phyloP scores from a whole-genome alignment of 2,329 filamentous ascomycete genomes.

The Coniochaeta ligniaria region DNA sequence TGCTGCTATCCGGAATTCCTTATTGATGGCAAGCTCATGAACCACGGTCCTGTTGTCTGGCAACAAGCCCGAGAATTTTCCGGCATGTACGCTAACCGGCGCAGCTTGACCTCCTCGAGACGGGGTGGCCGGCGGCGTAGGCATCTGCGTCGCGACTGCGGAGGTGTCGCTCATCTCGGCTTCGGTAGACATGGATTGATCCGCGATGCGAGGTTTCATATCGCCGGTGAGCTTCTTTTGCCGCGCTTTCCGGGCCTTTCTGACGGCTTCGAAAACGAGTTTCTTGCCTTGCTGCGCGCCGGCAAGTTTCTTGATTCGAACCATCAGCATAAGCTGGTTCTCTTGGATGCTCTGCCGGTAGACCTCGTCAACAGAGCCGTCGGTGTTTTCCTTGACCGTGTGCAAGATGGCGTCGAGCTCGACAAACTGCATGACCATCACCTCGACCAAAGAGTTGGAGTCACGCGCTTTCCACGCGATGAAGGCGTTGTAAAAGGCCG shows the following conservation, averaged over 20 bases:
- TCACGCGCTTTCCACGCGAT: constrained; percentile 80
- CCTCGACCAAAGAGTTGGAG: constrained; percentile 68
- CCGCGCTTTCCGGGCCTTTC: constrained; percentile 59
- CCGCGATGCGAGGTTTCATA: constrained; percentile 60
- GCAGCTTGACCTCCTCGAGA: constrained; percentile 27
- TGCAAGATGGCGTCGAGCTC: constrained; percentile 80
- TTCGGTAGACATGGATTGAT: constrained; percentile 28
- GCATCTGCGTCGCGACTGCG: constrained; percentile 36
- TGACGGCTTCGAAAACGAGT: constrained; percentile 68
- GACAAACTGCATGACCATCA: constrained; percentile 82
- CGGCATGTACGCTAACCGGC: constrained; percentile 13
- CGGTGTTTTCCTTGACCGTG: constrained; percentile 71
- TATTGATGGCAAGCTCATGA: constrained; percentile 74
- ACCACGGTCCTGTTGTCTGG: constrained; percentile 69
- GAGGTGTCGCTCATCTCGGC: constrained; percentile 28
- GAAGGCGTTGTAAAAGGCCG: constrained; percentile 70
- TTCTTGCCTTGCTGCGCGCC: constrained; percentile 64
- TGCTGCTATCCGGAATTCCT: constrained; percentile 64
- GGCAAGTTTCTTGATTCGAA: constrained; percentile 71
- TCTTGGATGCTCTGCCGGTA: constrained; percentile 75
- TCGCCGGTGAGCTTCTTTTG: constrained; percentile 60
- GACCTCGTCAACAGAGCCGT: constrained; percentile 65
- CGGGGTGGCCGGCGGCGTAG: constrained; percentile 47
- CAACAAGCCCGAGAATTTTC: constrained; percentile 38
- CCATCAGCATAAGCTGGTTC: constrained; percentile 72